Conservation (phyloP, 441 rosid species). For the Adansonia madagascariensis region DNA sequence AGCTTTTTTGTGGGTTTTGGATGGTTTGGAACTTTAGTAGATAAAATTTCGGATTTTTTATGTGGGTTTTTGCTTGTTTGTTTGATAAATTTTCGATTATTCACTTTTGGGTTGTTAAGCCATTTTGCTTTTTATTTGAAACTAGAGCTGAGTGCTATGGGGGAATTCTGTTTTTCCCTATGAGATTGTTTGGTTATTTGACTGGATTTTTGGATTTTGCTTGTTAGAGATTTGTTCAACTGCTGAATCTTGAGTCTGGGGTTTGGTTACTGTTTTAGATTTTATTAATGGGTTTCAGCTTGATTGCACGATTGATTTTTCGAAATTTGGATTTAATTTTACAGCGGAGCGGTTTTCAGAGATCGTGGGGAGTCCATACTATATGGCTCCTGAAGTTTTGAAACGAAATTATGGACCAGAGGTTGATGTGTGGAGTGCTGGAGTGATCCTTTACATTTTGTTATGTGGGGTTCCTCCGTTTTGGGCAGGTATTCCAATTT, state of each 20-base stretch:
- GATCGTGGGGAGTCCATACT: constrained; percentile 96
- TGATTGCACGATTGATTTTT: neutral
- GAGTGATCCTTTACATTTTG: constrained; percentile 85
- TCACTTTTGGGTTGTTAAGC: neutral
- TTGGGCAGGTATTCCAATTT: constrained; percentile 74
- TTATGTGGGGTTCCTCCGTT: constrained; percentile 94
- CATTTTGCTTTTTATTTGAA: too few relatives aligned
- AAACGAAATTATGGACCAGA: constrained; percentile 90
- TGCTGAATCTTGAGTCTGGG: neutral
- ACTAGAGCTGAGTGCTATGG: neutral
- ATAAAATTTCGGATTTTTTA: neutral
- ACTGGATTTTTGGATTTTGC: constrained; percentile 3
- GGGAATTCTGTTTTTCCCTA: neutral
- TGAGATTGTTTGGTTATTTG: neutral
- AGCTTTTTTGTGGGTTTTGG: neutral
- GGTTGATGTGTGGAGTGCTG: constrained; percentile 96
- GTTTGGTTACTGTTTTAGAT: constrained; percentile 12
- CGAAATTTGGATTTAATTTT: constrained; percentile 20
- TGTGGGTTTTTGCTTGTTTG: neutral
- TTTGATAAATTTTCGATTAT: neutral
- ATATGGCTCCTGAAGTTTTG: constrained; percentile 97
- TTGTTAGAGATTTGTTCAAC: neutral
- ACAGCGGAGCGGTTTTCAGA: constrained; percentile 80
- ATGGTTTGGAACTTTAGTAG: neutral
- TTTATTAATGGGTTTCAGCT: neutral